phyloP scores from a whole-genome alignment of 164 flowering plant species.

The Vitis amurensis region DNA sequence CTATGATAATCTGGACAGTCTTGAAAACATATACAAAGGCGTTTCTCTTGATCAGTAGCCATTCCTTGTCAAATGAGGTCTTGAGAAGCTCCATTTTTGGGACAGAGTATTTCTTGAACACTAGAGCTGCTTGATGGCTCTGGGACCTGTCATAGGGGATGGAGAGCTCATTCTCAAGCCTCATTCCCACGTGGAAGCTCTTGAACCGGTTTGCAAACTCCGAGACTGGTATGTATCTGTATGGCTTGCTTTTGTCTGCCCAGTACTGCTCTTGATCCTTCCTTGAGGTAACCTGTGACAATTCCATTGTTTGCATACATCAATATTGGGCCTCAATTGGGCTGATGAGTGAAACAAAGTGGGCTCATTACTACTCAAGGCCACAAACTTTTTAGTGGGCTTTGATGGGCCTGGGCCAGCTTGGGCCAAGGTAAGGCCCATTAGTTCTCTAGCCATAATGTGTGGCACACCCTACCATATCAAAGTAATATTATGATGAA shows the following conservation, averaged over 20 bases:
- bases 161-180: constrained; percentile 65
- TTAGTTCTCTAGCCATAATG: not conserved
- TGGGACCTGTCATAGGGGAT: constrained; percentile 56
- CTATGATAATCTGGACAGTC: constrained; percentile 69
- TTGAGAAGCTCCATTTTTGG: constrained; percentile 66
- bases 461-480: not conserved
- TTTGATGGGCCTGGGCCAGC: too few relatives aligned
- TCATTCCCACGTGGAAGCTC: constrained; percentile 71
- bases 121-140: constrained; percentile 80
- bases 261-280: constrained; percentile 97
- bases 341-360: not conserved
- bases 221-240: constrained; percentile 65
- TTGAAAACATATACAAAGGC: constrained; percentile 85
- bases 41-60: constrained; percentile 76
- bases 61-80: constrained; percentile 75
- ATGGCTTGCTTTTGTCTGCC: constrained; percentile 65
- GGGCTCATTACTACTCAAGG: not conserved
- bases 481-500: not conserved
- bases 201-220: constrained; percentile 75
- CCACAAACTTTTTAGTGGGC: not conserved
- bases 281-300: constrained; percentile 74
- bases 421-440: not conserved
- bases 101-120: constrained; percentile 56
- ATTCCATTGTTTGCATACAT: not conserved
- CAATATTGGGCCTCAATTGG: not conserved